A percentile compares a stretch with the other conserved stretches of the same genome.
These are phyloP conservation scores for Collybiopsis confluens DNA, from an alignment of 768 basidiomycete genomes.

Conservation along the genomic window DNA sequence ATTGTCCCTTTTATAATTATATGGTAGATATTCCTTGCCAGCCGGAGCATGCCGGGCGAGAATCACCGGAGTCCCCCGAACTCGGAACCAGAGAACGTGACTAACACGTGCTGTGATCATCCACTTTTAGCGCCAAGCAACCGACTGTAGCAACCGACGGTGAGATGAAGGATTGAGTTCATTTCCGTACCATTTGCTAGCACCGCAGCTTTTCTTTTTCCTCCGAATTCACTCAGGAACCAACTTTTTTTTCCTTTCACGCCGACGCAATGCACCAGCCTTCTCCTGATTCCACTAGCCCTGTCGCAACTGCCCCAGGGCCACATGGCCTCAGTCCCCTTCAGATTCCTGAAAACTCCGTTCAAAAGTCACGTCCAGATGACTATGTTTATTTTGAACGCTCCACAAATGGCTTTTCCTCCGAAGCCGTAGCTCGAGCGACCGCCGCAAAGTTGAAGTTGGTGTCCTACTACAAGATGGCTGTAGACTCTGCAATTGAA, in stretches of 20 bases:
- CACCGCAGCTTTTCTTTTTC: not conserved
- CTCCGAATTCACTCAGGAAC: not conserved
- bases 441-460: slow-evolving; percentile 96
- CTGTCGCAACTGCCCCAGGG: slow-evolving; percentile 15
- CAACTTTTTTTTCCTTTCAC: too few species aligned
- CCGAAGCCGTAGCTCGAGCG: slow-evolving; percentile 83
- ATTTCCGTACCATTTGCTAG: not conserved
- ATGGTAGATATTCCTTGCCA: too few species aligned
- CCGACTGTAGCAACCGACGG: not conserved
- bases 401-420: slow-evolving; percentile 74
- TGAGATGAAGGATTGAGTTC: not conserved
- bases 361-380: slow-evolving; percentile 36
- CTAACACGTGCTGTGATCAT: too few species aligned
- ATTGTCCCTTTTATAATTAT: too few species aligned
- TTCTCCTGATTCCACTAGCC: slow-evolving; percentile 34
- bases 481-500: slow-evolving; percentile 95
- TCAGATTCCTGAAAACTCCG: slow-evolving; percentile 5
- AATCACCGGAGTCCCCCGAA: too few species aligned
- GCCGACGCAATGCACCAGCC: slow-evolving; percentile 20
- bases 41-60: too few species aligned
- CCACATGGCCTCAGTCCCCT: not conserved
- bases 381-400: slow-evolving; percentile 93
- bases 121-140: not conserved
- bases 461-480: slow-evolving; percentile 97
- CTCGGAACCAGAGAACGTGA: too few species aligned